A percentile compares a stretch with the other conserved stretches of the same genome.
Evolutionary conservation across 805 yeast species (phyloP).

Genomic region (Saturnispora sanitii): DNA sequence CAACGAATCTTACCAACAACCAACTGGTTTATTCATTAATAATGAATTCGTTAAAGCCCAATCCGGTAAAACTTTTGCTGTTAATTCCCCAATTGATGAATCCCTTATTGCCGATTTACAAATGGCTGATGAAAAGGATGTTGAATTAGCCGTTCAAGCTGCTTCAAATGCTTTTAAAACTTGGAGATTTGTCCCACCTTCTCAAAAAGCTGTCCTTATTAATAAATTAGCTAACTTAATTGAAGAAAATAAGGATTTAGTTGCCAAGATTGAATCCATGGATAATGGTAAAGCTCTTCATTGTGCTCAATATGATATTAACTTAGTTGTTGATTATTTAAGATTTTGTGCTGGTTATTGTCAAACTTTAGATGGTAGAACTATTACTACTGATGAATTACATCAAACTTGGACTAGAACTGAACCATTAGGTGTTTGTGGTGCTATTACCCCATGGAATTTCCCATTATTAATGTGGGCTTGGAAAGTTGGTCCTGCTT

Average conservation of each 20-base stretch:
- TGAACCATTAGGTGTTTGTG: constrained; percentile 77
- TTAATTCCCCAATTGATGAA: constrained; percentile 44
- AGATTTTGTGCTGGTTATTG: constrained; percentile 69
- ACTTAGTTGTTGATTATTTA: constrained; percentile 51
- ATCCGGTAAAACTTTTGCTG: constrained; percentile 42
- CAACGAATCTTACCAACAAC: constrained; percentile 39
- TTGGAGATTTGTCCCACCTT: constrained; percentile 57
- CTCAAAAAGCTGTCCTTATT: constrained; percentile 42
- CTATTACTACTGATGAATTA: constrained; percentile 51
- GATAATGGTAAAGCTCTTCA: constrained; percentile 72
- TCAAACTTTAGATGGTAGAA: constrained; percentile 57
- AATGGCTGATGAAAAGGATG: constrained; percentile 51
- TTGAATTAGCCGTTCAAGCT: constrained; percentile 58
- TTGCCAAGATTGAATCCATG: constrained; percentile 60
- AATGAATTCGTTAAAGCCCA: constrained; percentile 44
- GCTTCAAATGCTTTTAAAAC: constrained; percentile 51
- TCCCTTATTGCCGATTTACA: constrained; percentile 41
- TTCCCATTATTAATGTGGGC: constrained; percentile 73
- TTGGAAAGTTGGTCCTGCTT: constrained; percentile 75
- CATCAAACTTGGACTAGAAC: constrained; percentile 58
- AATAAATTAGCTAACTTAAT: constrained; percentile 58
- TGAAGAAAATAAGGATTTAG: constrained; percentile 51
- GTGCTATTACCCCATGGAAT: constrained; percentile 80
- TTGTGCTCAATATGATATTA: constrained; percentile 59
- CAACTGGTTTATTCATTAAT: constrained; percentile 51